Percentiles rank a stretch among this genome's conserved stretches.
Conservation (phyloP, 2,329 filamentous ascomycete species). For the Westerdykella sp. region DNA sequence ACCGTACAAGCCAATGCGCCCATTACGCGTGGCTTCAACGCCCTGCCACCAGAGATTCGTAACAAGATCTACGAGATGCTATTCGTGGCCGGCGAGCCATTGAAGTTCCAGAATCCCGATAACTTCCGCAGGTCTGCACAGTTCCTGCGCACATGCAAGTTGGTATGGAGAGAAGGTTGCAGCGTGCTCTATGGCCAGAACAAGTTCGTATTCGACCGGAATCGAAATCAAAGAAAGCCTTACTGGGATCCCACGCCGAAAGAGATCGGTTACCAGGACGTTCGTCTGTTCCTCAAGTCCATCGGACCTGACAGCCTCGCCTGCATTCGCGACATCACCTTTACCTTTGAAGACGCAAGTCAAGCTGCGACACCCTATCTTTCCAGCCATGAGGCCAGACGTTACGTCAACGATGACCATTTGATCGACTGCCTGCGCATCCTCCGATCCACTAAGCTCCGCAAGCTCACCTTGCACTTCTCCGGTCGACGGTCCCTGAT, state of each 20-base stretch:
- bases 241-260: slow-evolving; percentile 40
- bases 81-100: slow-evolving; percentile 31
- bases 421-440: slow-evolving; percentile 43
- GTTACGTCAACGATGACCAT: slow-evolving; percentile 44
- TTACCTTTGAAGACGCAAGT: slow-evolving; percentile 43
- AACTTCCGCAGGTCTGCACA: slow-evolving; percentile 40
- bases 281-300: slow-evolving; percentile 41
- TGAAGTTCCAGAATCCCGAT: slow-evolving; percentile 33
- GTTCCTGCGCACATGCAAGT: slow-evolving; percentile 43
- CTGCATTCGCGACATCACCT: slow-evolving; percentile 41
- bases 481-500: slow-evolving; percentile 35
- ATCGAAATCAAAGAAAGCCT: slow-evolving; percentile 29
- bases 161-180: slow-evolving; percentile 42
- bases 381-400: slow-evolving; percentile 38
- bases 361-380: slow-evolving; percentile 38
- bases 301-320: slow-evolving; percentile 45
- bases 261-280: slow-evolving; percentile 45
- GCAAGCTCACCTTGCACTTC: slow-evolving; percentile 40
- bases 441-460: slow-evolving; percentile 39
- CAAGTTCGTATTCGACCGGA: slow-evolving; percentile 41
- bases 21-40: slow-evolving; percentile 17
- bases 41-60: slow-evolving; percentile 40
- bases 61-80: slow-evolving; percentile 43
- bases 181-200: slow-evolving; percentile 48
- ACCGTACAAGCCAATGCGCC: not conserved